Evolutionary conservation across 257 asterid genomes (phyloP).

Genomic region (Solanum pinnatisectum): DNA sequence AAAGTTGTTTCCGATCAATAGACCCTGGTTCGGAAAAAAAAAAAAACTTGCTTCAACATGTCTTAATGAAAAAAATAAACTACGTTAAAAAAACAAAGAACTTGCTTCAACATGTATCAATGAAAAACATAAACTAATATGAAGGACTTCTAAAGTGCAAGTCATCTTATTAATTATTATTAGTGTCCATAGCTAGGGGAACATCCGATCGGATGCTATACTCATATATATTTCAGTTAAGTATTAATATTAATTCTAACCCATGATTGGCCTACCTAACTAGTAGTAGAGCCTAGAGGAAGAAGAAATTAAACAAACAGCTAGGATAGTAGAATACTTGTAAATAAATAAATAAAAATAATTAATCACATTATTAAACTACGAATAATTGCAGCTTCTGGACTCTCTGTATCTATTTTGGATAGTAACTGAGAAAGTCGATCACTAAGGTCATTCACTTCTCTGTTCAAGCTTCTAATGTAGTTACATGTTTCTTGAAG

Average conservation of each 20-base stretch:
- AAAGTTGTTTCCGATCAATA: too few species aligned
- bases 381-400: slow-evolving; percentile 8
- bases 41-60: too few species aligned
- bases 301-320: not conserved
- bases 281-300: not conserved
- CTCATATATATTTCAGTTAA: too few species aligned
- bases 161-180: not conserved
- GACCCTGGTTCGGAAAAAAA: too few species aligned
- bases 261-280: too few species aligned
- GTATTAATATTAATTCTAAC: too few species aligned
- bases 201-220: too few species aligned
- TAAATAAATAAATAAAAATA: not conserved
- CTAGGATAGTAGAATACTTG: not conserved
- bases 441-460: slow-evolving; percentile 4
- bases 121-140: not conserved
- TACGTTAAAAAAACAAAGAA: too few species aligned
- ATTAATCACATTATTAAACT: not conserved
- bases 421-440: slow-evolving; percentile 4
- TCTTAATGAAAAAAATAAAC: too few species aligned
- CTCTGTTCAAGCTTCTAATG: slow-evolving; percentile 4
- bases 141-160: not conserved
- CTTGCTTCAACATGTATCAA: too few species aligned
- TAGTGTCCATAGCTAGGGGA: too few species aligned
- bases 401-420: not conserved
- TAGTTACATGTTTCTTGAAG: slow-evolving; percentile 9